Conservation (phyloP, 495 filamentous ascomycete species). For the Mytilinidion resinicola region DNA sequence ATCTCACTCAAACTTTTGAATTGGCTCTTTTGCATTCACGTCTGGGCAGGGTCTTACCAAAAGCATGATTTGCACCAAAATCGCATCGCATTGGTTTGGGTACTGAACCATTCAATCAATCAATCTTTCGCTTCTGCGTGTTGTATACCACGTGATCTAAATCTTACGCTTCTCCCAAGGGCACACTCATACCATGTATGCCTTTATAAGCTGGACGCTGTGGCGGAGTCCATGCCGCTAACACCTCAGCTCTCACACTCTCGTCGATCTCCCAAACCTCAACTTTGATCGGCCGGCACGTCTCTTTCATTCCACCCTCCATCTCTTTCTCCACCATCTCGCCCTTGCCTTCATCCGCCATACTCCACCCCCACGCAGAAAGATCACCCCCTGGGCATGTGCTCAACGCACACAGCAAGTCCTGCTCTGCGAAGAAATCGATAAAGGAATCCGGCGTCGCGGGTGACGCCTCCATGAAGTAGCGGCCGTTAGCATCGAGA, state of each 20-base stretch:
- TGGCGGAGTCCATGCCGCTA: slow-evolving; percentile 56
- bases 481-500: slow-evolving; percentile 61
- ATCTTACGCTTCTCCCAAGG: slow-evolving; percentile 28
- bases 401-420: slow-evolving; percentile 68
- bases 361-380: slow-evolving; percentile 66
- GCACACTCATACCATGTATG: slow-evolving; percentile 56
- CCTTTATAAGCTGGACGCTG: slow-evolving; percentile 55
- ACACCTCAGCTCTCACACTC: slow-evolving; percentile 35
- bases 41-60: too few species aligned
- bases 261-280: slow-evolving; percentile 60
- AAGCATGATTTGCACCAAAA: too few species aligned
- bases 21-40: too few species aligned
- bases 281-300: slow-evolving; percentile 65
- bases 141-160: too few species aligned
- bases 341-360: slow-evolving; percentile 47
- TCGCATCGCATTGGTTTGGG: too few species aligned
- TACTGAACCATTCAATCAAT: slow-evolving; percentile 25
- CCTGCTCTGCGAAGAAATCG: slow-evolving; percentile 72
- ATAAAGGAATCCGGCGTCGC: slow-evolving; percentile 60
- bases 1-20: too few species aligned
- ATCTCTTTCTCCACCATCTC: slow-evolving; percentile 54
- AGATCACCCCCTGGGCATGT: slow-evolving; percentile 59
- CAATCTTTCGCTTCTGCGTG: too few species aligned
- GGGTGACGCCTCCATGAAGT: slow-evolving; percentile 72
- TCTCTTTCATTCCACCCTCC: slow-evolving; percentile 57